phyloP scores from a whole-genome alignment of 495 filamentous ascomycete species.

The Penicillium odoratum region DNA sequence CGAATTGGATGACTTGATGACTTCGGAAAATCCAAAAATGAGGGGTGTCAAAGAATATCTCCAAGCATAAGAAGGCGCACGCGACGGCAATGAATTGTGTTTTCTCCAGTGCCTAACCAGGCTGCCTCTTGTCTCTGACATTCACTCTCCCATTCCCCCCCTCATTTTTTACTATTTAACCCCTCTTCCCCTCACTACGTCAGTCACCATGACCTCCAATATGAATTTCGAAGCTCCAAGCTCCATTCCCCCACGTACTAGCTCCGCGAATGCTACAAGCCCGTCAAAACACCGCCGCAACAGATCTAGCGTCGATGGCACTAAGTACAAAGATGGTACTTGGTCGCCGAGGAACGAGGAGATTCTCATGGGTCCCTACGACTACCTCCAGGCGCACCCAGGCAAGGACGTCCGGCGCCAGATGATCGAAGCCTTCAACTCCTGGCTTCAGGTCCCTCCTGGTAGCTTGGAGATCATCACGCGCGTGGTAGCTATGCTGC shows the following conservation, averaged over 20 bases:
- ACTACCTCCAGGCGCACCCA: constrained; percentile 81
- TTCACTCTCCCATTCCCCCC: background rate
- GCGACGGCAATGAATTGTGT: background rate
- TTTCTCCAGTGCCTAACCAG: background rate
- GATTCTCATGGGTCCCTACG: constrained; percentile 81
- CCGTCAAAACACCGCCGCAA: constrained; percentile 40
- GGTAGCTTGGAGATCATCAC: constrained; percentile 79
- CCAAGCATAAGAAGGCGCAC: background rate
- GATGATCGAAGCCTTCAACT: constrained; percentile 87
- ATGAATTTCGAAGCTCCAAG: constrained; percentile 58
- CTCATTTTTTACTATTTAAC: constrained; percentile 2
- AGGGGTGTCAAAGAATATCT: background rate
- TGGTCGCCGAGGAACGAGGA: constrained; percentile 74
- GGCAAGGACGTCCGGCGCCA: constrained; percentile 90
- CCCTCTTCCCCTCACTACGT: constrained; percentile 16
- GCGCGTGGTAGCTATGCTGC: constrained; percentile 87
- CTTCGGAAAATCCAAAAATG: background rate
- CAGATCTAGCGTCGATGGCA: constrained; percentile 49
- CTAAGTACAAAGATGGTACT: constrained; percentile 50
- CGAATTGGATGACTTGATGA: too few relatives aligned
- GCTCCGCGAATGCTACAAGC: constrained; percentile 56
- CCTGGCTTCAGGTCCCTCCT: constrained; percentile 80
- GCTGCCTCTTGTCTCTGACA: background rate
- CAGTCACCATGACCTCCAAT: constrained; percentile 11
- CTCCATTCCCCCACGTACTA: constrained; percentile 71